Conservation (phyloP, 2,329 filamentous ascomycete genomes). For the Trichoderma aggressivum region DNA sequence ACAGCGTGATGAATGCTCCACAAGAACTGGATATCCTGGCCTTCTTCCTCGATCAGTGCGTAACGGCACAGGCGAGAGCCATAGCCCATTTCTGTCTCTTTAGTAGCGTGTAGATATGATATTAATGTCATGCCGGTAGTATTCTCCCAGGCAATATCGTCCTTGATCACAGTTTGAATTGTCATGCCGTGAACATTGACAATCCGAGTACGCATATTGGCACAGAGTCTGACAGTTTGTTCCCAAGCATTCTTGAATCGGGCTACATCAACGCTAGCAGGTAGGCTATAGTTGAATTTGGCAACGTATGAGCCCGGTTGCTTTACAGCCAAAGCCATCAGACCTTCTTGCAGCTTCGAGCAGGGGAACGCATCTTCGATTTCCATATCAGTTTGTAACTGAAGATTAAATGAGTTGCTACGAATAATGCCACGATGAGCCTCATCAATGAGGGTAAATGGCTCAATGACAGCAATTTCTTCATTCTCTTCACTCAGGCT, state of each 20-base stretch:
- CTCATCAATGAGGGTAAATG: neutral
- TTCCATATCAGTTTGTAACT: neutral
- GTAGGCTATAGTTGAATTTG: slow-evolving; percentile 26
- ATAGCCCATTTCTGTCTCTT: slow-evolving; percentile 4
- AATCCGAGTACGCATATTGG: slow-evolving; percentile 25
- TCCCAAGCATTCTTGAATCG: slow-evolving; percentile 24
- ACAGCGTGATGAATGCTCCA: slow-evolving; percentile 22
- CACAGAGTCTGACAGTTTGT: slow-evolving; percentile 18
- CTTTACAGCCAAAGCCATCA: slow-evolving; percentile 31
- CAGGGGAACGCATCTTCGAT: slow-evolving; percentile 24
- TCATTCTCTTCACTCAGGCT: neutral
- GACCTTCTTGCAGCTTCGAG: slow-evolving; percentile 22
- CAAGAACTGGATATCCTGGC: slow-evolving; percentile 4
- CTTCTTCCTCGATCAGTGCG: neutral
- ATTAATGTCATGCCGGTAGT: neutral
- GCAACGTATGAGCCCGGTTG: slow-evolving; percentile 36
- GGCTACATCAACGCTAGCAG: slow-evolving; percentile 22
- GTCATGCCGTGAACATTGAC: slow-evolving; percentile 17
- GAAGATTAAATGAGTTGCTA: neutral
- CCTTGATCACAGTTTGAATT: slow-evolving; percentile 19
- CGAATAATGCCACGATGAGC: neutral
- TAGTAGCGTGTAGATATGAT: neutral
- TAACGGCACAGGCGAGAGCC: slow-evolving; percentile 17
- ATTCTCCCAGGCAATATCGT: slow-evolving; percentile 15
- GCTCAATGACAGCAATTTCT: neutral